Evolutionary conservation across 176 grass and related monocot species (phyloP), one percentile per base, ranked within the genome.

Genomic region (Phragmites australis): DNA sequence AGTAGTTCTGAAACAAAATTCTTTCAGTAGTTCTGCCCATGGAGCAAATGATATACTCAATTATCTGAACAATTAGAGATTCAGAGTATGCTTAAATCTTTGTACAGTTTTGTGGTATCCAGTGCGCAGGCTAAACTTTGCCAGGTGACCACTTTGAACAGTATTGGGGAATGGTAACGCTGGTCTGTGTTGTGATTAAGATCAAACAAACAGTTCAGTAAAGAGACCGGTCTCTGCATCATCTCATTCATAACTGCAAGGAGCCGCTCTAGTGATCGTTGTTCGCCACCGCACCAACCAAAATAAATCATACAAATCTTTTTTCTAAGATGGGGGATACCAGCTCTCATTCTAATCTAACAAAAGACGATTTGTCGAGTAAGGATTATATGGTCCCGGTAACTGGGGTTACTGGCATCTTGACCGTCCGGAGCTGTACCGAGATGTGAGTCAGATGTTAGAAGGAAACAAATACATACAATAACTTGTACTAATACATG

Each of bases 251-350:
- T 19, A 54, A 10, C 31, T 31, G 56, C 26, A 37, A 47, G 26
- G 21, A 66, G 76, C 80, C 57, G 48, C 68, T 65, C 27, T 74
- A 47, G 27, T 17, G 22, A 32, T 87, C 44, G 9, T 23, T 30
- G 45, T 59, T 79, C 63, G 69, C 44, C 6, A 60, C n/a, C 17
- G n/a, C 51, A 79, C 6, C 26, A 65, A 42, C n/a, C 19, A 55
- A 57, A 48, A 63, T 4, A 39, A 46, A 22, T 42, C 39, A 18
- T 30, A 17, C 44, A 26, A 68, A 9, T 15, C 11, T 8, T 1
- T 30, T 48, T 29, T 47, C 19, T 48, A 3, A 30, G 2, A 48
- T 19, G 7, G 44, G 15, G 27, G 25, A 30, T 30, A 23, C 25
- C 7, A n/a, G n/a, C 16, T 25, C 4, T 8, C 25, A 5, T 10